phyloP scores from a whole-genome alignment of 2,329 filamentous ascomycete species.

The Penicillium frequentans region DNA sequence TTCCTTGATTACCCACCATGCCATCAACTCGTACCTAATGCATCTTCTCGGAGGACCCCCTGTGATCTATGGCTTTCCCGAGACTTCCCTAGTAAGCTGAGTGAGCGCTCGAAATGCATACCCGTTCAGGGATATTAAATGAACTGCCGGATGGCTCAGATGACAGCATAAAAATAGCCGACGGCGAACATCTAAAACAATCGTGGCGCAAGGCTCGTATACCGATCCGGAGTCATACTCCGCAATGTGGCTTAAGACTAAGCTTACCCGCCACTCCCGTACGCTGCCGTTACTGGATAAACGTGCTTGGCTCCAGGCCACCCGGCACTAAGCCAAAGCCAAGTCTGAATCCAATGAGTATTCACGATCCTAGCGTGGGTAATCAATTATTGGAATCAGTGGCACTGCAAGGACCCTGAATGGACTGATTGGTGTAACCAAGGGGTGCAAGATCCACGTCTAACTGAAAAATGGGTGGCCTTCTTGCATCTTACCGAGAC shows the following conservation, averaged over 20 bases:
- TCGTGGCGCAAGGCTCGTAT: not conserved
- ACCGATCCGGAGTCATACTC: not conserved
- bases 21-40: no score
- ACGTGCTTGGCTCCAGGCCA: not conserved
- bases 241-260: not conserved
- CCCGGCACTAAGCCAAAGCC: not conserved
- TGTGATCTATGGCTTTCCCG: not conserved
- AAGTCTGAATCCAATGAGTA: not conserved
- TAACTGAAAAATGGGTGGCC: not conserved
- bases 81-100: not conserved
- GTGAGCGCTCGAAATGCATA: not conserved
- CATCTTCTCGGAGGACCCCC: no score
- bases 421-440: not conserved
- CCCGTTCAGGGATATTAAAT: not conserved
- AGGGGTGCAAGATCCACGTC: conserved; percentile 1
- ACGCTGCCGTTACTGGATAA: not conserved
- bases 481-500: conserved; percentile 8
- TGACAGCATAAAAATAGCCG: not conserved
- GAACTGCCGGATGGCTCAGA: not conserved
- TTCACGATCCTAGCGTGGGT: conserved; percentile 2
- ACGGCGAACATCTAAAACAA: not conserved
- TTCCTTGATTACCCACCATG: no score
- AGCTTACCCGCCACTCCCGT: not conserved
- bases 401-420: not conserved
- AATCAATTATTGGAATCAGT: conserved; percentile 6